Evolutionary conservation across 768 basidiomycete species (phyloP), one percentile per base, ranked within the genome.

Genomic region (Xerocomellus intermedius): DNA sequence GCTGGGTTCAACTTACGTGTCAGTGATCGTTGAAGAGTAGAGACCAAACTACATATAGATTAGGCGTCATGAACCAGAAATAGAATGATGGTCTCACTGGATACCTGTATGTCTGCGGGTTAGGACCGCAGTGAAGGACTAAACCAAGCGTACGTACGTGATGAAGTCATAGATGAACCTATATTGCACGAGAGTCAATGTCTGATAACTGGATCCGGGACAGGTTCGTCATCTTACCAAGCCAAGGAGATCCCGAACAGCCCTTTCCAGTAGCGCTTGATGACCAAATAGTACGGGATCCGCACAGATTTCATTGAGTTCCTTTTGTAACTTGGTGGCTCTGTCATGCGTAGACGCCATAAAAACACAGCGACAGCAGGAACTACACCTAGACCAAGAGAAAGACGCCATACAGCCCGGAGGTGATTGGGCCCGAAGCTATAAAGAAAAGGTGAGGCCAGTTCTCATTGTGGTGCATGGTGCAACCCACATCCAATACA

Each of bases 301-400:
- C 71, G 77, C 10, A 83, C 79, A 43, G 80, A 67, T 62, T 84
- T 89, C 90, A 95, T 94, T 1, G 89, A 86, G 69, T 90, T 82
- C 60, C 82, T 86, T 68, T 79, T 85, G 69, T 79, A 94, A 17
- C 83, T 76, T 13, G 77, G 77, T 1, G 93, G 91, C 64, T 95
- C 91, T 28, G 85, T 79, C 88, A 95, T 92, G 56, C 78, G 82
- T 50, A 92, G 66, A 60, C 94, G 91, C 92, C 94, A 95, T 47
- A 91, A 63, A 64, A 95, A 83, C n/a, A 95, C 87, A 8, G 82
- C 80, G 13, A 83, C 60, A 7, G 94, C 93, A 35, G 94, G 94
- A 52, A 96, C 65, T 38, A 87, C 74, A 33, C 94, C 94, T 9
- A 96, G 80, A 32, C 91, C 94, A 10, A 96, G 80, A 21, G 92